Evolutionary conservation across 1,284 basidiomycete genomes (phyloP).

Genomic region (Tilletia horrida): DNA sequence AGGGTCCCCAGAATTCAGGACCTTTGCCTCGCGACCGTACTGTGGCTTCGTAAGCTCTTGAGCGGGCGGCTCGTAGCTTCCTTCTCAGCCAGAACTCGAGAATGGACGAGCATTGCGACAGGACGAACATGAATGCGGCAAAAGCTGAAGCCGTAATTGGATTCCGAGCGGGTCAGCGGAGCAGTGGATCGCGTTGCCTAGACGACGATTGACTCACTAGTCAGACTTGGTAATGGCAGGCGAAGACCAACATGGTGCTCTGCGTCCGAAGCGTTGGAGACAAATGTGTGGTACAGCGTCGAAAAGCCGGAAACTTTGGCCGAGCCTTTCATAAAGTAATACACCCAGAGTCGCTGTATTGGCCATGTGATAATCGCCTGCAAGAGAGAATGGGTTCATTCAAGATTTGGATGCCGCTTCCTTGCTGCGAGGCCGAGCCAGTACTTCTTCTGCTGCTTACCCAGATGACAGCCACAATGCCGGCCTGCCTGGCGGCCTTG

Average conservation of each 20-base stretch:
- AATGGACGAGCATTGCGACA: conserved; percentile 46
- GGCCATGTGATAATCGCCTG: conserved; percentile 42
- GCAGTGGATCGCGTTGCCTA: neutral
- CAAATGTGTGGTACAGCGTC: conserved; percentile 23
- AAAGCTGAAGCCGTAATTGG: conserved; percentile 27
- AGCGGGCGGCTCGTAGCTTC: conserved; percentile 37
- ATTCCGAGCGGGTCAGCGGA: neutral
- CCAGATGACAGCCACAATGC: conserved; percentile 35
- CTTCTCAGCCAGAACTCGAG: conserved; percentile 47
- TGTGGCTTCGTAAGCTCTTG: conserved; percentile 44
- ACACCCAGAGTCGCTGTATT: conserved; percentile 42
- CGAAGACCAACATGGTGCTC: conserved; percentile 28
- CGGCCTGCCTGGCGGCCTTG: conserved; percentile 36
- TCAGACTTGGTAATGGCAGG: conserved; percentile 35
- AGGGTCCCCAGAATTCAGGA: conserved; percentile 50
- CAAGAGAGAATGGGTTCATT: neutral
- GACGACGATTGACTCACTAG: conserved; percentile 24
- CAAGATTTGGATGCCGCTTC: too few relatives aligned
- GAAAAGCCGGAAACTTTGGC: conserved; percentile 34
- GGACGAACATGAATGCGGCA: conserved; percentile 48
- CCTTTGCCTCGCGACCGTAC: conserved; percentile 47
- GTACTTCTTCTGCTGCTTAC: conserved; percentile 17
- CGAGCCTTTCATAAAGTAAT: conserved; percentile 43
- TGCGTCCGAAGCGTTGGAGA: conserved; percentile 33
- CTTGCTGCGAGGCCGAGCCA: too few relatives aligned